A percentile compares a stretch with the other conserved stretches of the same genome.
Evolutionary conservation across 1,139 yeast species (phyloP).

Genomic region (Arxiozyma heterogenica): DNA sequence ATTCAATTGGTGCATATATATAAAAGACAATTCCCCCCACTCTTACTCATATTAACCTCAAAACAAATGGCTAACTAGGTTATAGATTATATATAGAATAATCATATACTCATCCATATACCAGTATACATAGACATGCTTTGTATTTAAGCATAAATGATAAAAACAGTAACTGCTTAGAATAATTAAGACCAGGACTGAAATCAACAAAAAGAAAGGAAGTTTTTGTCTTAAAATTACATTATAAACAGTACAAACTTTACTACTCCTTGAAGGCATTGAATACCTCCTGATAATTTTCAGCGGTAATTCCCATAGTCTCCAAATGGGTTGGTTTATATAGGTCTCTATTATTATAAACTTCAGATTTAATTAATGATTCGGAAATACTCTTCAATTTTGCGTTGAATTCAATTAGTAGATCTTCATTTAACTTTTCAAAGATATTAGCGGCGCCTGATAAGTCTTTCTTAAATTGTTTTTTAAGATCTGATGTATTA

Average conservation of each 20-base stretch:
- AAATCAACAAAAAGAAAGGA: no score
- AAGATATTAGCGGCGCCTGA: slow-evolving; percentile 13
- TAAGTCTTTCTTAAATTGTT: neutral
- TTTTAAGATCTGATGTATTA: neutral
- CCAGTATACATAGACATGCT: neutral
- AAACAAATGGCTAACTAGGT: neutral
- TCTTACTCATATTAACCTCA: neutral
- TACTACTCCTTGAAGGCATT: slow-evolving; percentile 13
- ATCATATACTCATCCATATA: neutral
- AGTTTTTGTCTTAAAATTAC: no score
- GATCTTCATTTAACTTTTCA: slow-evolving; percentile 11
- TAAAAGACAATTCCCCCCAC: slow-evolving; percentile 5
- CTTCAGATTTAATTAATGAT: slow-evolving; percentile 26
- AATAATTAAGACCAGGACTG: no score
- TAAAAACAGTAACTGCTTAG: no score
- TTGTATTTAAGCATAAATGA: no score
- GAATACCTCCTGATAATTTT: slow-evolving; percentile 15
- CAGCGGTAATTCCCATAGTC: slow-evolving; percentile 19
- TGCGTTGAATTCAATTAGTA: slow-evolving; percentile 12
- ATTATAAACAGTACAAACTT: neutral
- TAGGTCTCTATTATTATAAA: slow-evolving; percentile 20
- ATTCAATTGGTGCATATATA: slow-evolving; percentile 27
- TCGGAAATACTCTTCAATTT: slow-evolving; percentile 25
- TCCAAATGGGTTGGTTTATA: slow-evolving; percentile 13
- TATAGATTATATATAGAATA: neutral